Percentiles rank a stretch among this genome's conserved stretches.
Evolutionary conservation across 2,329 filamentous ascomycete species (phyloP).

Genomic region (Cladosporium sp.): DNA sequence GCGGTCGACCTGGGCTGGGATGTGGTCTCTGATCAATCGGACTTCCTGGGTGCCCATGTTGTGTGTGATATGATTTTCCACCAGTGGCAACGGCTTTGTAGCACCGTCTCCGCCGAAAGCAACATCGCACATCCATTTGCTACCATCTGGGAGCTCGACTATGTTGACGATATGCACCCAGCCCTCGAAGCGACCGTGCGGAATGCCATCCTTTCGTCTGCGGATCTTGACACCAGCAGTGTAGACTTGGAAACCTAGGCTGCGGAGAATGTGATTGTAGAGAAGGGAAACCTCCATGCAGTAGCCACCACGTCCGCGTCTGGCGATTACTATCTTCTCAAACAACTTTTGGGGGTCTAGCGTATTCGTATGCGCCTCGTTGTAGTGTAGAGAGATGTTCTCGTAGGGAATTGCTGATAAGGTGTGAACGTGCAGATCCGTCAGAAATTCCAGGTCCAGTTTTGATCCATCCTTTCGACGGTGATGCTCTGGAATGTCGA

Average conservation of each 20-base stretch:
- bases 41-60: conserved; percentile 30
- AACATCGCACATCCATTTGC: conserved; percentile 61
- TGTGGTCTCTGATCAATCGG: conserved; percentile 25
- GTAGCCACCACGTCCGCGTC: conserved; percentile 54
- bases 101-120: conserved; percentile 65
- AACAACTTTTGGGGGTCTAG: conserved; percentile 53
- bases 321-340: conserved; percentile 50
- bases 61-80: conserved; percentile 46
- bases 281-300: conserved; percentile 61
- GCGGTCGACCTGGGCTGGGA: conserved; percentile 27
- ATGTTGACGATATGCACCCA: conserved; percentile 47
- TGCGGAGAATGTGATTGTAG: conserved; percentile 52
- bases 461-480: conserved; percentile 56
- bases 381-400: conserved; percentile 59
- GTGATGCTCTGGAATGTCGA: conserved; percentile 18
- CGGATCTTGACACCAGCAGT: conserved; percentile 43
- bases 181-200: conserved; percentile 25
- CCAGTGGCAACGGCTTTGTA: conserved; percentile 58
- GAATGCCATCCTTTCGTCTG: conserved; percentile 47
- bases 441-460: conserved; percentile 31
- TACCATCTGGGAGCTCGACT: conserved; percentile 51
- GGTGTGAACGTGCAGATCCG: conserved; percentile 27
- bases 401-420: conserved; percentile 56
- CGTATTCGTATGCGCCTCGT: conserved; percentile 48
- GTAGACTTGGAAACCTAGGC: conserved; percentile 51